A percentile compares a stretch with the other conserved stretches of the same genome.
Evolutionary conservation across 1,139 yeast genomes (phyloP).

Genomic region (Nakaseomyces kungkrabaensis): DNA sequence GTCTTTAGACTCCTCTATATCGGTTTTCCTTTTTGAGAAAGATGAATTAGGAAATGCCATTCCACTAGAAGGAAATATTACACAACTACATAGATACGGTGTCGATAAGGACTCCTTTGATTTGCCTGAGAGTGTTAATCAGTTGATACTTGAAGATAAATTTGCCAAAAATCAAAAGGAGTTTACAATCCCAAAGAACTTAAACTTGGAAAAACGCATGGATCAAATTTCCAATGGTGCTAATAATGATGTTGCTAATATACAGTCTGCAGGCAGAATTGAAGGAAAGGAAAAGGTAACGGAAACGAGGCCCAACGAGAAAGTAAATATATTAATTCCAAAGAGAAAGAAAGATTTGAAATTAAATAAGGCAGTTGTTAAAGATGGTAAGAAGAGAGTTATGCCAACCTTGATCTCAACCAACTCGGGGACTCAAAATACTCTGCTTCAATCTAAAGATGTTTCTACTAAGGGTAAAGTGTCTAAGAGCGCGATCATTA

Average conservation of each 20-base stretch:
- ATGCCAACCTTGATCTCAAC: slow-evolving; percentile 71
- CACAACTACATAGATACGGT: slow-evolving; percentile 73
- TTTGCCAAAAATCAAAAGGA: slow-evolving; percentile 17
- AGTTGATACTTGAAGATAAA: slow-evolving; percentile 59
- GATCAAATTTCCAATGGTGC: slow-evolving; percentile 8
- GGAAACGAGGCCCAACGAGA: slow-evolving; percentile 8
- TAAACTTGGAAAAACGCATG: slow-evolving; percentile 13
- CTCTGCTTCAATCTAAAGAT: slow-evolving; percentile 5
- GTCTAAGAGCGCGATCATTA: not conserved
- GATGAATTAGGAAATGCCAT: slow-evolving; percentile 69
- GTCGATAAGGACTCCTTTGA: slow-evolving; percentile 75
- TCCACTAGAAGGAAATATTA: slow-evolving; percentile 54
- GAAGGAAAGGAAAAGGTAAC: slow-evolving; percentile 1
- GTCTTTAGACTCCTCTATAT: slow-evolving; percentile 77
- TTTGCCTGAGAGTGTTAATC: slow-evolving; percentile 81
- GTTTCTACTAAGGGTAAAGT: not conserved
- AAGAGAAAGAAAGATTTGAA: slow-evolving; percentile 24
- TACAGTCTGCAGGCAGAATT: slow-evolving; percentile 11
- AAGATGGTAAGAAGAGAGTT: slow-evolving; percentile 72
- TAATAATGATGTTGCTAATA: slow-evolving; percentile 10
- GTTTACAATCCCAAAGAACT: slow-evolving; percentile 5
- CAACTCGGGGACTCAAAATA: not conserved
- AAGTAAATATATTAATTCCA: slow-evolving; percentile 21
- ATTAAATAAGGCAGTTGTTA: slow-evolving; percentile 23
- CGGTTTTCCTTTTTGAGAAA: slow-evolving; percentile 56